Evolutionary conservation across 2,329 filamentous ascomycete genomes (phyloP), one percentile per base, ranked within the genome.

Genomic region (Colletotrichum costaricense): DNA sequence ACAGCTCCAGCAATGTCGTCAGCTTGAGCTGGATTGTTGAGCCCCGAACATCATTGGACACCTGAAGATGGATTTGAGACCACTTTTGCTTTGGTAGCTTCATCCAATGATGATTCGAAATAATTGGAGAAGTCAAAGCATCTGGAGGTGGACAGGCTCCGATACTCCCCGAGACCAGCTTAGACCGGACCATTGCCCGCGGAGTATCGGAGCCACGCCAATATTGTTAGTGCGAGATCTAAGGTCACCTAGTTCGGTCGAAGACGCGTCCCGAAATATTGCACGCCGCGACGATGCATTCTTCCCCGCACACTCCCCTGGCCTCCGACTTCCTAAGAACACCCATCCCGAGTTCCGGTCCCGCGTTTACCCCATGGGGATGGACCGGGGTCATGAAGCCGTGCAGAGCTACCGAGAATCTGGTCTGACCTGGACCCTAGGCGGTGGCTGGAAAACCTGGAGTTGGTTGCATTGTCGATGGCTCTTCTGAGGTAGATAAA

Each of bases 21-120:
- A 55, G n/a, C 19, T 64, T n/a, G n/a, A 46, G 16, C 49, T 24
- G 46, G 24, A 54, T 64, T 2, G 28, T 33, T 59, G 67, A 67
- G 67, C 55, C 55, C 66, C 38, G 30, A 28, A 33, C 22, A 38
- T 57, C 49, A 63, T 42, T 35, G 28, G 52, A 28, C 65, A 69
- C 54, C 28, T 63, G 58, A 60, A 22, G 26, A 33, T 67, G 68
- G 56, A 49, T 46, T 22, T 59, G 26, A 59, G 42, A n/a, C 46
- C 60, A 65, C 52, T 55, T 65, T 55, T 38, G 49, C 49, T 42
- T 22, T 28, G 33, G 28, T 46, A 42, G 58, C 42, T 30, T 52
- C 28, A 30, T 62, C 67, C 70, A 70, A 70, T 73, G n/a, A 59
- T 33, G 42, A 56, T 22, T 22, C 58, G 60, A 70, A 6, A 30